Base-by-base conservation (phyloP, 176 grass and related monocot species). In the Otatea glauca region DNA sequence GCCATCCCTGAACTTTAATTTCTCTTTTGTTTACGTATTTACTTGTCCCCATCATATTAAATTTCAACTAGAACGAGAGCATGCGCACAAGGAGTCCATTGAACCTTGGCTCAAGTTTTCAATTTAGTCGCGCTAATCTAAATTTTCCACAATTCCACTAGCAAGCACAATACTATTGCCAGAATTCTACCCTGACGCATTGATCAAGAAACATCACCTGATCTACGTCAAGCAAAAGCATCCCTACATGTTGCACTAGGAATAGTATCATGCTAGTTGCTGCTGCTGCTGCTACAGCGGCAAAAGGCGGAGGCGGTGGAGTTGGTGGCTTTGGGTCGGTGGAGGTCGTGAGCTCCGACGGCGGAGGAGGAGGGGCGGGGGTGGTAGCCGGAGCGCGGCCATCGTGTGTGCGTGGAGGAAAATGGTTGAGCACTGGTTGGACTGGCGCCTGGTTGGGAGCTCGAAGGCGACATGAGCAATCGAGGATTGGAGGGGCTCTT, bases 401-500 rank as follows among this genome's bases (percentile, higher is more conserved):
- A 74, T 86, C 71, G 54, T 44, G 23, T 74, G 20, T n/a, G 25
- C 75, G 50, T 66, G 61, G 41, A 75, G 61, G 27, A n/a, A 70
- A 85, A 89, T 32, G 35, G 39, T 21, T 18, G 20, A 49, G 17
- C 15, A 18, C 25, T 18, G 24, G 25, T 20, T 32, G 39, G 6
- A 5, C 21, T 55, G 53, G 17, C 51, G 17, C 17, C 17, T 27
- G 48, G 13, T 16, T 50, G 48, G 48, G 48, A 62, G 58, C 12
- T 62, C 42, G 34, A 35, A 75, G 53, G 74, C 38, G n/a, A 44
- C 38, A 1, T 17, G 17, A 62, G 38, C 75, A 77, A 62, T 77
- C n/a, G n/a, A n/a, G n/a, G n/a, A n/a, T n/a, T n/a, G 7, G n/a
- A 27, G 55, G 12, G 17, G 39, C 56, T 77, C 20, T n/a, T 76